These are phyloP conservation scores for Rosa persica DNA, from an alignment of 306 rosid genomes.

Conservation along the genomic window DNA sequence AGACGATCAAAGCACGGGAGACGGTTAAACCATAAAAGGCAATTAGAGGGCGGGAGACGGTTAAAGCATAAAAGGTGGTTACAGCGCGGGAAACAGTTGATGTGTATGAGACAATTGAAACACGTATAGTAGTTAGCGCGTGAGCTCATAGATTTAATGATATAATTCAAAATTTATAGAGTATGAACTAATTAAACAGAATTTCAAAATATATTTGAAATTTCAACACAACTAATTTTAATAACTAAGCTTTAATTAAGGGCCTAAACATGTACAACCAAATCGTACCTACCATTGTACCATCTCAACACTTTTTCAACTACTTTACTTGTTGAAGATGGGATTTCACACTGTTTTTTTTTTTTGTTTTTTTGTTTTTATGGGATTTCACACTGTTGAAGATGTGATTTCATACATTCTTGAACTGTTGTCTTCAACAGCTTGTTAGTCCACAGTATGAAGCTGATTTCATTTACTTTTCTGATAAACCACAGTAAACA, in stretches of 20 bases:
- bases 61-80: neutral
- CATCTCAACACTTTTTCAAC: neutral
- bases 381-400: neutral
- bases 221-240: neutral
- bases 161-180: neutral
- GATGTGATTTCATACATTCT: neutral
- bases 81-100: neutral
- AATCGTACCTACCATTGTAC: neutral
- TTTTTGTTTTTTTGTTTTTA: too few relatives aligned
- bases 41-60: neutral
- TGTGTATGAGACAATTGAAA: neutral
- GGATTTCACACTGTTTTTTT: neutral
- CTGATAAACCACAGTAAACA: conserved; percentile 6
- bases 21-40: neutral
- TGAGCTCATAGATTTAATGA: neutral
- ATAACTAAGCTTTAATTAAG: neutral
- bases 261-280: neutral
- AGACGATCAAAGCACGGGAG: too few relatives aligned
- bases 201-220: neutral
- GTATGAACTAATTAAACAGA: neutral
- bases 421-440: too few relatives aligned
- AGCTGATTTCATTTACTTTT: neutral
- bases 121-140: too few relatives aligned
- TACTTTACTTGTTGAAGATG: neutral
- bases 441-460: neutral